Conservation (phyloP, 441 rosid species). For the Syzygium malaccense region DNA sequence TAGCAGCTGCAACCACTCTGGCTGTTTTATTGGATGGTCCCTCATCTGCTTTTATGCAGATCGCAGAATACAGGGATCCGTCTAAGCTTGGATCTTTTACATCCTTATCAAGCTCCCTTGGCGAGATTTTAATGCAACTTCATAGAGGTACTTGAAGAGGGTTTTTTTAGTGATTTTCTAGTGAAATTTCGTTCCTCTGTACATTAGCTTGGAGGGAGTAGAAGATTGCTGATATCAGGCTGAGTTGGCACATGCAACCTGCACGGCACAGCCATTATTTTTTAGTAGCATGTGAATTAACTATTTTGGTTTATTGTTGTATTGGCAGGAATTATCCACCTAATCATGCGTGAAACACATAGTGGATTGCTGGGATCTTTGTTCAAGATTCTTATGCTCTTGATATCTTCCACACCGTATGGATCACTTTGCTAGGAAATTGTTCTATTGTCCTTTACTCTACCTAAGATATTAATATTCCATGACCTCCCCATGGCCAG, state of each 20-base stretch:
- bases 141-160: slow-evolving; percentile 56
- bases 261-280: not conserved
- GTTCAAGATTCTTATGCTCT: slow-evolving; percentile 73
- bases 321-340: slow-evolving; percentile 63
- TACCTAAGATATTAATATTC: not conserved
- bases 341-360: slow-evolving; percentile 62
- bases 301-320: not conserved
- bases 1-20: slow-evolving; percentile 72
- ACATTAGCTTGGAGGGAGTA: not conserved
- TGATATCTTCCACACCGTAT: slow-evolving; percentile 90
- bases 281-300: not conserved
- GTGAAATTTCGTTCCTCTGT: not conserved
- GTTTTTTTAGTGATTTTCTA: not conserved
- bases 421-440: slow-evolving; percentile 16
- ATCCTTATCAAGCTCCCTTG: slow-evolving; percentile 87
- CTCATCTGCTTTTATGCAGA: slow-evolving; percentile 77
- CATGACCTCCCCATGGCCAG: not conserved
- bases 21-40: slow-evolving; percentile 82
- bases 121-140: slow-evolving; percentile 81
- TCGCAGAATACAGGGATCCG: slow-evolving; percentile 84
- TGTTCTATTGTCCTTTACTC: not conserved
- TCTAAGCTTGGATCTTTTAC: slow-evolving; percentile 63
- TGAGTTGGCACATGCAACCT: not conserved
- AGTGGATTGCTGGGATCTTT: slow-evolving; percentile 61
- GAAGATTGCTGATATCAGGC: not conserved